phyloP scores from a whole-genome alignment of 495 filamentous ascomycete species.

The Hypoxylon rickii region DNA sequence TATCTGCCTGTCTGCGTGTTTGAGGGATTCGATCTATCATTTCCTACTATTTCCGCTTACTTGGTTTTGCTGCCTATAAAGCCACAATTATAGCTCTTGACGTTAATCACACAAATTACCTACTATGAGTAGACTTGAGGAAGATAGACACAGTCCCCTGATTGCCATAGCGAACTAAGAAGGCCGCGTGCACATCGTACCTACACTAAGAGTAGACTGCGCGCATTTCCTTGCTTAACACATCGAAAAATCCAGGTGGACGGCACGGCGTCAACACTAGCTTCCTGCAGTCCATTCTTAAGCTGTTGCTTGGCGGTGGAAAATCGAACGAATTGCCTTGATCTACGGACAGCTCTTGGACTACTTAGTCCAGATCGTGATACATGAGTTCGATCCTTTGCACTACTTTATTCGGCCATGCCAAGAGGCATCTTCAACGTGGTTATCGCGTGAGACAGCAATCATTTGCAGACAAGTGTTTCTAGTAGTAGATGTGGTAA shows the following conservation, averaged over 20 bases:
- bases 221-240: constrained; percentile 3
- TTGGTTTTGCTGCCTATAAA: too few species aligned
- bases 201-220: too few species aligned
- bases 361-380: constrained; percentile 12
- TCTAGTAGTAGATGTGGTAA: neutral
- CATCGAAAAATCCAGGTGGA: neutral
- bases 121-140: too few species aligned
- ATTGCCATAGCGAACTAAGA: too few species aligned
- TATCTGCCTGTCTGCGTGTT: too few species aligned
- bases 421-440: constrained; percentile 30
- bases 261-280: neutral
- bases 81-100: too few species aligned
- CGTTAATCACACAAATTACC: too few species aligned
- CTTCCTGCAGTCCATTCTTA: constrained; percentile 26
- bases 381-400: neutral
- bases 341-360: constrained; percentile 15
- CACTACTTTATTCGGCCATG: too few species aligned
- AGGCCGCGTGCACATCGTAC: too few species aligned
- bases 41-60: too few species aligned
- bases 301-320: constrained; percentile 5
- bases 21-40: too few species aligned
- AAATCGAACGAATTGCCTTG: constrained; percentile 10
- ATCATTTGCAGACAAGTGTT: neutral
- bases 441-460: constrained; percentile 8
- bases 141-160: too few species aligned